A percentile compares a stretch with the other conserved stretches of the same genome.
These are phyloP conservation scores for Cadophora luteo-olivacea DNA, from an alignment of 2,329 filamentous ascomycete species.

Conservation along the genomic window DNA sequence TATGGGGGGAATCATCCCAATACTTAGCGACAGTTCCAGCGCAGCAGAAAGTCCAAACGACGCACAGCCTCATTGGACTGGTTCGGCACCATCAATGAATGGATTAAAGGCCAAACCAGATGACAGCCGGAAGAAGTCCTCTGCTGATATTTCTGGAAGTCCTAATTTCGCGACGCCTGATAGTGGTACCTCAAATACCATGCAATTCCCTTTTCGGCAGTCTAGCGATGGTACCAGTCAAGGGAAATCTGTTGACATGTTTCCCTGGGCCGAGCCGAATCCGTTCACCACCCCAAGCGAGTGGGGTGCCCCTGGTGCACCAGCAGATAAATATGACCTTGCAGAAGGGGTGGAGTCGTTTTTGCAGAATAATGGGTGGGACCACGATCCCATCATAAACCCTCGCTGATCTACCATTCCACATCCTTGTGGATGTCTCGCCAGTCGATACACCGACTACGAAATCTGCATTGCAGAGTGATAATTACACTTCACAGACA, in stretches of 20 bases:
- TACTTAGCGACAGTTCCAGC: conserved; percentile 4
- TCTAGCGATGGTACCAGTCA: not conserved
- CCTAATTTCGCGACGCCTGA: not conserved
- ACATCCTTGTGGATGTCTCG: not conserved
- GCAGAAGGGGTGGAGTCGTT: conserved; percentile 13
- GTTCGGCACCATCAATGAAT: not conserved
- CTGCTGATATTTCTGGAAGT: not conserved
- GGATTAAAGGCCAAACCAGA: not conserved
- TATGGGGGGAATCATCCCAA: conserved; percentile 3
- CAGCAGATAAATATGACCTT: not conserved
- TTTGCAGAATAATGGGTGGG: conserved; percentile 20
- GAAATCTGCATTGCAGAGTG: not conserved
- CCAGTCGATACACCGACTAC: not conserved
- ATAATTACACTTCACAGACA: not conserved
- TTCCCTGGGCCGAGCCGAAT: not conserved
- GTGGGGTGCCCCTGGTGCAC: not conserved
- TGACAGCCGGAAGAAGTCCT: not conserved
- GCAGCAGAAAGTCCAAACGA: conserved; percentile 17
- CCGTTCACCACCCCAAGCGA: conserved; percentile 2
- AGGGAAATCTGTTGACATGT: not conserved
- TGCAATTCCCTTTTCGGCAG: conserved; percentile 28
- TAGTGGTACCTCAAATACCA: not conserved
- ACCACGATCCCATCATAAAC: not conserved
- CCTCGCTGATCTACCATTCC: not conserved
- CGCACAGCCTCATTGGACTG: not conserved